Conservation (phyloP, 495 filamentous ascomycete species). For the Paragyromitra xinjiangensis region DNA sequence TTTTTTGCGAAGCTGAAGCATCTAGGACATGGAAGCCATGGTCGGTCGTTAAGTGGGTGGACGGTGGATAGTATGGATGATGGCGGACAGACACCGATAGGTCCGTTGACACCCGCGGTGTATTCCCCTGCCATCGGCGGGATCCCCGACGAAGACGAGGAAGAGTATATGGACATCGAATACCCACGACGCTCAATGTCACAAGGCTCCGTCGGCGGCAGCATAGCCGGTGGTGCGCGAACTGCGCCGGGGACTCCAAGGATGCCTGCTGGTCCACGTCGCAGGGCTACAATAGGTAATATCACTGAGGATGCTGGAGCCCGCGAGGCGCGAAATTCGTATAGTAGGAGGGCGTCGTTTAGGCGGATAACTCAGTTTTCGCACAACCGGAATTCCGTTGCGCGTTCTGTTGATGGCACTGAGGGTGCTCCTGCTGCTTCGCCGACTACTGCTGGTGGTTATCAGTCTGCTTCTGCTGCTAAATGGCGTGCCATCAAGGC, state of each 20-base stretch:
- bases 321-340: slow-evolving; percentile 30
- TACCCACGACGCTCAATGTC: slow-evolving; percentile 31
- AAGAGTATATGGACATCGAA: slow-evolving; percentile 48
- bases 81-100: slow-evolving; percentile 38
- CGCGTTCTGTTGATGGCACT: slow-evolving; percentile 42
- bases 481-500: slow-evolving; percentile 89
- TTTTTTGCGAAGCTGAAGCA: slow-evolving; percentile 56
- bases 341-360: slow-evolving; percentile 46
- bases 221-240: slow-evolving; percentile 22
- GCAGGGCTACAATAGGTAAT: slow-evolving; percentile 53
- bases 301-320: slow-evolving; percentile 45
- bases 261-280: slow-evolving; percentile 31
- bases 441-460: slow-evolving; percentile 74
- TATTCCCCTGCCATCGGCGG: slow-evolving; percentile 45
- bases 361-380: slow-evolving; percentile 48
- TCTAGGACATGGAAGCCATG: slow-evolving; percentile 51
- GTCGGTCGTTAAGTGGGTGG: slow-evolving; percentile 54
- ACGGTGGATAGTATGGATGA: slow-evolving; percentile 54
- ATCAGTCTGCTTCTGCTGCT: slow-evolving; percentile 61
- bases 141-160: slow-evolving; percentile 46
- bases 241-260: slow-evolving; percentile 48
- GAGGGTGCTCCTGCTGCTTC: slow-evolving; percentile 52
- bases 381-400: slow-evolving; percentile 20
- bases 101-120: slow-evolving; percentile 42
- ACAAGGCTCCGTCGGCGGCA: slow-evolving; percentile 44